Evolutionary conservation across 352 stramenopile genomes (phyloP).

Genomic region (Pythium phragmitis): DNA sequence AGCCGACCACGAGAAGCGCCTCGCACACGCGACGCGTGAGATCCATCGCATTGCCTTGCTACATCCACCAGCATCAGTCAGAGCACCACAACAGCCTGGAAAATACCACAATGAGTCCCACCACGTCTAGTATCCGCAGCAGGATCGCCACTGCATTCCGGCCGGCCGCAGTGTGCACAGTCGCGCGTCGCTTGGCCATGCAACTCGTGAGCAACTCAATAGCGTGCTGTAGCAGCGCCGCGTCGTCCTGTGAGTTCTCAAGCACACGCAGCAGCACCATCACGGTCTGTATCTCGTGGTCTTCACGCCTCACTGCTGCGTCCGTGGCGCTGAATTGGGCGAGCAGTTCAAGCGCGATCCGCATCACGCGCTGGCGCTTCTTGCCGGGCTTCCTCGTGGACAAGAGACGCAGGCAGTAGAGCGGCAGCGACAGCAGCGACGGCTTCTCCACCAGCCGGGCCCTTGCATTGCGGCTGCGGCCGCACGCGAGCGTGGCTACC

Average conservation of each 20-base stretch:
- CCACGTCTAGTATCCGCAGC: slow-evolving; percentile 35
- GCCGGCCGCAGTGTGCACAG: slow-evolving; percentile 35
- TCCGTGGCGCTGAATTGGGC: slow-evolving; percentile 30
- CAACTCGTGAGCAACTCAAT: slow-evolving; percentile 39
- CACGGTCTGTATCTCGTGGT: slow-evolving; percentile 19
- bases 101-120: slow-evolving; percentile 4
- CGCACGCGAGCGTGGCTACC: slow-evolving; percentile 33
- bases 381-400: slow-evolving; percentile 28
- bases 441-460: slow-evolving; percentile 8
- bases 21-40: slow-evolving; percentile 44
- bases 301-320: neutral
- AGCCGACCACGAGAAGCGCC: slow-evolving; percentile 38
- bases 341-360: slow-evolving; percentile 43
- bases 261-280: slow-evolving; percentile 34
- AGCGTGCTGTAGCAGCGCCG: slow-evolving; percentile 34
- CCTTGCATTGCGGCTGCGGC: slow-evolving; percentile 20
- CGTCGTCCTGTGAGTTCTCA: slow-evolving; percentile 33
- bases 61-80: neutral
- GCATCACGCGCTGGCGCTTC: slow-evolving; percentile 40
- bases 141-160: slow-evolving; percentile 34
- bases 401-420: slow-evolving; percentile 21
- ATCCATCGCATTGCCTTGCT: slow-evolving; percentile 32
- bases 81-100: neutral
- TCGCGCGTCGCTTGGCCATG: slow-evolving; percentile 32
- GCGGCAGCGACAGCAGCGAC: slow-evolving; percentile 30